A percentile compares a stretch with the other conserved stretches of the same genome.
Conservation (phyloP, 768 basidiomycete species). For the Suillus spraguei region DNA sequence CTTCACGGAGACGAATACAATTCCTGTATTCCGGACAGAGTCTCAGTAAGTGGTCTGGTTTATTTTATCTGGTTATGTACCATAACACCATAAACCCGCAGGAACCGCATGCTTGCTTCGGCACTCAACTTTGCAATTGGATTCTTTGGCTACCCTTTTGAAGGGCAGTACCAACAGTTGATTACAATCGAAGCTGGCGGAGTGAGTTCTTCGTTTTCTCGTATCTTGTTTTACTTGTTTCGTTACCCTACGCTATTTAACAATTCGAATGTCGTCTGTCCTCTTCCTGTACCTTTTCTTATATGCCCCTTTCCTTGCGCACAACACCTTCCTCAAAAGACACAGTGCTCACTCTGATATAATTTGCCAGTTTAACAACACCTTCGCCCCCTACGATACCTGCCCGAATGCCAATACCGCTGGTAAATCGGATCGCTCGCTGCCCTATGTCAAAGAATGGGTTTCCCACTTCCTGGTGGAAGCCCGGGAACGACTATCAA, state of each 20-base stretch:
- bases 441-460: constrained; percentile 66
- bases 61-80: constrained; percentile 3
- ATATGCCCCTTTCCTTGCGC: background rate
- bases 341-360: background rate
- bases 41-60: constrained; percentile 51
- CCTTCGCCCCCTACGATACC: constrained; percentile 84
- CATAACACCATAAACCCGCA: constrained; percentile 25
- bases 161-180: constrained; percentile 73
- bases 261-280: constrained; percentile 19
- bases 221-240: constrained; percentile 22
- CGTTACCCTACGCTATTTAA: too few species aligned
- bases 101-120: constrained; percentile 73
- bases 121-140: constrained; percentile 71
- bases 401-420: constrained; percentile 62
- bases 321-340: background rate
- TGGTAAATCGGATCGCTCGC: constrained; percentile 57
- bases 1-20: constrained; percentile 57
- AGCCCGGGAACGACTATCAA: constrained; percentile 56
- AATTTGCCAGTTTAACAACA: constrained; percentile 68
- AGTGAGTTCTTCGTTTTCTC: constrained; percentile 38
- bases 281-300: background rate
- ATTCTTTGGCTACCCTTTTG: constrained; percentile 76
- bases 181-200: constrained; percentile 69
- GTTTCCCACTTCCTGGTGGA: constrained; percentile 67
- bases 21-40: constrained; percentile 82